Conservation (phyloP, 2,329 filamentous ascomycete genomes). For the Talaromyces amestolkiae region DNA sequence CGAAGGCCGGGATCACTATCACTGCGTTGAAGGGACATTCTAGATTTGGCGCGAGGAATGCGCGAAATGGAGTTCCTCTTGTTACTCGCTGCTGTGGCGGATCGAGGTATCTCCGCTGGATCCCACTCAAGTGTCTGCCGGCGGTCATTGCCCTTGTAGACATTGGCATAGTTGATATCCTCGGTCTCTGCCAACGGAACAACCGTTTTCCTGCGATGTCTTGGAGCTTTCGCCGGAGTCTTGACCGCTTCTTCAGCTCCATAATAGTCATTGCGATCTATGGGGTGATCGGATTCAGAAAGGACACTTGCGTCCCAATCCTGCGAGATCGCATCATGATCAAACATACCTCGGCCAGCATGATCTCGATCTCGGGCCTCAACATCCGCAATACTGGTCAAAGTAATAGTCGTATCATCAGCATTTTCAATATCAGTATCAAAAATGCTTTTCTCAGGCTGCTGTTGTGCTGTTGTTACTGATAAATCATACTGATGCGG, state of each 20-base stretch:
- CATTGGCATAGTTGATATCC: slow-evolving; percentile 24
- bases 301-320: slow-evolving; percentile 21
- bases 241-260: background rate
- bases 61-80: slow-evolving; percentile 37
- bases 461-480: slow-evolving; percentile 18
- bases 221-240: background rate
- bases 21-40: slow-evolving; percentile 24
- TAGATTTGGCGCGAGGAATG: slow-evolving; percentile 28
- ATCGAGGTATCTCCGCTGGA: slow-evolving; percentile 26
- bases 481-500: slow-evolving; percentile 14
- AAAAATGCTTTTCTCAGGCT: slow-evolving; percentile 34
- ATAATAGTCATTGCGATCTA: background rate
- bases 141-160: slow-evolving; percentile 13
- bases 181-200: slow-evolving; percentile 22
- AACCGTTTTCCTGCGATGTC: slow-evolving; percentile 4
- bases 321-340: slow-evolving; percentile 19
- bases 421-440: slow-evolving; percentile 46
- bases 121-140: slow-evolving; percentile 29
- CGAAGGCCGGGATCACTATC: slow-evolving; percentile 14
- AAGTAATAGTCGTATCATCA: slow-evolving; percentile 44
- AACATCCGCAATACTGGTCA: slow-evolving; percentile 37
- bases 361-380: slow-evolving; percentile 28
- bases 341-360: slow-evolving; percentile 9
- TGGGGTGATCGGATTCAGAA: slow-evolving; percentile 14
- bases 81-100: slow-evolving; percentile 22